Conservation (phyloP, 2,329 filamentous ascomycete species). For the Ophiognomonia clavigignenti-juglandacearum region DNA sequence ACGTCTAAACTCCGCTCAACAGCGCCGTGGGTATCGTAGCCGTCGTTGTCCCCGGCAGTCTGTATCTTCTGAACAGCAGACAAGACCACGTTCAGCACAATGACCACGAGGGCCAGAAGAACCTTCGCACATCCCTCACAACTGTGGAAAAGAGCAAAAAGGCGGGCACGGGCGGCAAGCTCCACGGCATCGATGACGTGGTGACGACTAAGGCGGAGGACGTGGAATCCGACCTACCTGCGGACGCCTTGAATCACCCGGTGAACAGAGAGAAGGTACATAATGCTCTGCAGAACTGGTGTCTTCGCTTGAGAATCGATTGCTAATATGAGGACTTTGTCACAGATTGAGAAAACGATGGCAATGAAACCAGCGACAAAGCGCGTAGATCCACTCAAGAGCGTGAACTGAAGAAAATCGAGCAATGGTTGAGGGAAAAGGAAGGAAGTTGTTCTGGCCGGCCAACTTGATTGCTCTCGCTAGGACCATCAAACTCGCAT, state of each 20-base stretch:
- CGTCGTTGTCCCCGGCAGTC: neutral
- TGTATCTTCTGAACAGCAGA: constrained; percentile 2
- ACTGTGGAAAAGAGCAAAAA: neutral
- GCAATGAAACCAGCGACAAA: too few relatives aligned
- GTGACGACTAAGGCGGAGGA: constrained; percentile 2
- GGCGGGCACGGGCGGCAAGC: neutral
- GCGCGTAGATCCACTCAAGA: too few relatives aligned
- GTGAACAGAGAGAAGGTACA: constrained; percentile 4
- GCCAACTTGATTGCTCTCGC: too few relatives aligned
- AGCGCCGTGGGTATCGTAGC: constrained; percentile 1
- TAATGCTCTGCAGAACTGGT: neutral
- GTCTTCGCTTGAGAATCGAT: too few relatives aligned
- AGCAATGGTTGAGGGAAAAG: too few relatives aligned
- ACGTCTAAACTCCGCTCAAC: neutral
- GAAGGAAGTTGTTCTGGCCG: too few relatives aligned
- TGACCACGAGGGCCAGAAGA: constrained; percentile 11
- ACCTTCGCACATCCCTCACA: neutral
- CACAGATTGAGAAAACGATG: too few relatives aligned
- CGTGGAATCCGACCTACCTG: neutral
- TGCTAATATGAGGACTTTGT: too few relatives aligned
- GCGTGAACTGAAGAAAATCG: too few relatives aligned
- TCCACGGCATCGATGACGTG: neutral
- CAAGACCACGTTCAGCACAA: constrained; percentile 5
- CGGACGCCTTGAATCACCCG: constrained; percentile 3
- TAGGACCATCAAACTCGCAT: too few relatives aligned